Conservation (phyloP, 202 grass and related monocot genomes). For the Carex sylvatica region DNA sequence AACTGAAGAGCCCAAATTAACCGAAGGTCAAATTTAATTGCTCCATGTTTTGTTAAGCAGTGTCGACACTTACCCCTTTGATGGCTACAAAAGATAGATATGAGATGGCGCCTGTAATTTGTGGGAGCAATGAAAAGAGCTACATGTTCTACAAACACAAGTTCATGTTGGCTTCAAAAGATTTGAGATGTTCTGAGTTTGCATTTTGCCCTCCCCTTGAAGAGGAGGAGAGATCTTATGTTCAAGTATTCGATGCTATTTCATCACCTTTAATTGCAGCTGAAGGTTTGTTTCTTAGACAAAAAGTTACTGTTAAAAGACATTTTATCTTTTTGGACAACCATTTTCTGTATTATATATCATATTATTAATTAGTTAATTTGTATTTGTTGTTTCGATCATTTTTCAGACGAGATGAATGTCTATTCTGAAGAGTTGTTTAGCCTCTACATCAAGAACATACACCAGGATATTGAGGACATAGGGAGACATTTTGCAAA, state of each 20-base stretch:
- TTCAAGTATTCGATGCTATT: background rate
- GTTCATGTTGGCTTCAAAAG: background rate
- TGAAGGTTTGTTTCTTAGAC: background rate
- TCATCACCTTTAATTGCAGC: background rate
- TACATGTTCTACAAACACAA: conserved; percentile 4
- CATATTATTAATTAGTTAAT: background rate
- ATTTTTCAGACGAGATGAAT: background rate
- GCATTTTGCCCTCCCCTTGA: background rate
- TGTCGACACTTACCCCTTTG: background rate
- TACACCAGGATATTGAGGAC: background rate
- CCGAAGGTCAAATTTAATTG: background rate
- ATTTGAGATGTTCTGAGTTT: background rate
- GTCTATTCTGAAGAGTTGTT: background rate
- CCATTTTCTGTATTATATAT: background rate
- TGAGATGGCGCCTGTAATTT: background rate
- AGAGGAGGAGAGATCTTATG: conserved; percentile 10
- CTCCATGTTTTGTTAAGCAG: background rate
- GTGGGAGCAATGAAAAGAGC: background rate
- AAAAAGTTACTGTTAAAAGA: background rate
- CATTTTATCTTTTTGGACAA: background rate
- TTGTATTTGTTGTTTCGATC: background rate
- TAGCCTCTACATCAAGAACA: background rate
- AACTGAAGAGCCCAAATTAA: background rate
- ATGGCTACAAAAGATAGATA: background rate
- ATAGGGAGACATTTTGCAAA: background rate